These are phyloP conservation scores for Magnaporthiopsis incrustans DNA, from an alignment of 2,329 filamentous ascomycete species.

Conservation along the genomic window DNA sequence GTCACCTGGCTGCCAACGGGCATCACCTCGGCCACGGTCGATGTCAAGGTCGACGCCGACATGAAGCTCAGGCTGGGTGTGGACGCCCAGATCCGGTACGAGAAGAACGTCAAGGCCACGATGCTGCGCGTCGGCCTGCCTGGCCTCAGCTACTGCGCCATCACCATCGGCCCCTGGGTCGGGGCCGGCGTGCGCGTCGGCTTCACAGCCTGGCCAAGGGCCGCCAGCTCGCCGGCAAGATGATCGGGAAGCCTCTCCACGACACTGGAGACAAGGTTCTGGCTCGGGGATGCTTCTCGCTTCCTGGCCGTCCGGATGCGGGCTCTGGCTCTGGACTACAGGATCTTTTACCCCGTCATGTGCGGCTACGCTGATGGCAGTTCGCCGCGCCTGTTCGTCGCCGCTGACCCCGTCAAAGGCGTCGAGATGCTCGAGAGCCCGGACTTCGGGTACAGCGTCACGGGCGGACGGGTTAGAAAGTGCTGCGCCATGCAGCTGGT, in stretches of 20 bases:
- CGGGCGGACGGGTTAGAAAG: constrained; percentile 18
- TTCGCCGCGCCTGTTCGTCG: constrained; percentile 21
- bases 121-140: too few relatives aligned
- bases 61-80: constrained; percentile 23
- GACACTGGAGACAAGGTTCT: constrained; percentile 17
- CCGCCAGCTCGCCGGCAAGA: too few relatives aligned
- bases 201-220: too few relatives aligned
- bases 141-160: too few relatives aligned
- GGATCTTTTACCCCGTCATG: constrained; percentile 21
- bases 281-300: constrained; percentile 15
- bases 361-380: constrained; percentile 19
- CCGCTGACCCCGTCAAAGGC: constrained; percentile 15
- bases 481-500: constrained; percentile 30
- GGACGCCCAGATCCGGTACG: constrained; percentile 18
- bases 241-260: constrained; percentile 10
- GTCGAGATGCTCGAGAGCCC: constrained; percentile 16
- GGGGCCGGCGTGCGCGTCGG: too few relatives aligned
- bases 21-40: constrained; percentile 19
- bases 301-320: background rate
- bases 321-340: constrained; percentile 1
- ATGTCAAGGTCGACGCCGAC: constrained; percentile 19
- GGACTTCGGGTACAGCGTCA: constrained; percentile 19
- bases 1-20: constrained; percentile 17
- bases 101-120: constrained; percentile 14
- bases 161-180: too few relatives aligned